Evolutionary conservation across 495 filamentous ascomycete species (phyloP), one percentile per base, ranked within the genome.

Genomic region (Aspergillus panamensis): DNA sequence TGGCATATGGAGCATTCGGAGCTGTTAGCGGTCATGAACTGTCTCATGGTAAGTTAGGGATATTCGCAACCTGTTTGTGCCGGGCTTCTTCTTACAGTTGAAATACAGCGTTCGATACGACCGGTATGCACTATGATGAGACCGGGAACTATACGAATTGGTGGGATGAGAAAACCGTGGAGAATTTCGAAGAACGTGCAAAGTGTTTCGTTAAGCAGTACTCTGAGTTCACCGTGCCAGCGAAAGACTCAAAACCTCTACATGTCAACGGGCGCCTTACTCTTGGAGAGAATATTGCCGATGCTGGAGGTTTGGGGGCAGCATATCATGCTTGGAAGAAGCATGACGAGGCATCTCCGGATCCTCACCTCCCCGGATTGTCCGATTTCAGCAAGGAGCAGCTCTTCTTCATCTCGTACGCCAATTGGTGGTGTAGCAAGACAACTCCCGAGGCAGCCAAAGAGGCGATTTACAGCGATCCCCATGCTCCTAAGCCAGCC

Each of bases 121-220:
- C 75, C 4, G 88, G 88, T 44, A 76, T 84, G 25, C 80, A 86
- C 62, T 89, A 85, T 50, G 84, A 89, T 59, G 76, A 86, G 64
- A 81, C 77, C 17, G 88, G 86, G 39, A 85, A 85, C 58, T 83
- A 77, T 57, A 84, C 80, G 0, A 77, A 86, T 61, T 91, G 87
- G 87, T 90, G 86, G 87, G 82, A 84, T 43, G 76, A 85, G 12
- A 70, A 75, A 49, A 90, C 87, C 0, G 77, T 88, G 21, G 64
- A 78, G 35, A 81, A 75, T 25, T 91, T 88, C 62, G 69, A 84
- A 52, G 74, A 83, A 58, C 81, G 85, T 16, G 81, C 85, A 7
- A 72, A 85, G 57, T 91, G 88, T 71, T 90, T 91, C 61, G 75
- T 88, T 48, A 75, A 86, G 29, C 86, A 91, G 67, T 91, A 88